Evolutionary conservation across 345 rosid species (phyloP).

Genomic region (Linum trigynum): DNA sequence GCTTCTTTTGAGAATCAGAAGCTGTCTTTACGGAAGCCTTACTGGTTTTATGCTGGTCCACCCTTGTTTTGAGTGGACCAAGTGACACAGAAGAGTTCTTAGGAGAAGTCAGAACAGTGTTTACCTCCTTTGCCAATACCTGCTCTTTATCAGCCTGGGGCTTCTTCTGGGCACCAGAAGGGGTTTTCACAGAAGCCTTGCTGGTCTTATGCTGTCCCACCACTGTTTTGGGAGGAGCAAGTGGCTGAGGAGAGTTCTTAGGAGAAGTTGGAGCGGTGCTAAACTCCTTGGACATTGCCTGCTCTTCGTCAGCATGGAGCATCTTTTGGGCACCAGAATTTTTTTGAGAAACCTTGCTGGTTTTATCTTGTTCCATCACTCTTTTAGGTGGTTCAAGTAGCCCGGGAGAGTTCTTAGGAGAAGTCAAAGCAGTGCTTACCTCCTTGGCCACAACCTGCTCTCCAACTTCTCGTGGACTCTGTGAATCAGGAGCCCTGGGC

Average conservation of each 20-base stretch:
- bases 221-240: not conserved
- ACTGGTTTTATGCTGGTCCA: conserved; percentile 25
- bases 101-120: too few relatives aligned
- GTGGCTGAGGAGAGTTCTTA: too few relatives aligned
- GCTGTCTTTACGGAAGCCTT: conserved; percentile 39
- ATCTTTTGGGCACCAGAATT: too few relatives aligned
- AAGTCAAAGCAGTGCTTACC: conserved; percentile 29
- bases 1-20: conserved; percentile 32
- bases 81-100: too few relatives aligned
- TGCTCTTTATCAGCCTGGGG: too few relatives aligned
- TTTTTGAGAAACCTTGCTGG: not conserved
- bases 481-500: conserved; percentile 21
- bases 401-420: conserved; percentile 49
- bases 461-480: conserved; percentile 34
- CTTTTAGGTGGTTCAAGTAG: conserved; percentile 13
- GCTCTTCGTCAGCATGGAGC: too few relatives aligned
- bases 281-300: too few relatives aligned
- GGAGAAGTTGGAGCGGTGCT: too few relatives aligned
- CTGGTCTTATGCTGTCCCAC: too few relatives aligned
- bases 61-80: not conserved
- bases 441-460: conserved; percentile 30
- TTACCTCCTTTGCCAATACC: too few relatives aligned
- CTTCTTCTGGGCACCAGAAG: too few relatives aligned
- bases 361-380: conserved; percentile 18
- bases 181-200: not conserved